Percentiles rank a stretch among this genome's conserved stretches.
These are phyloP conservation scores for Yamadazyma diospyri DNA, from an alignment of 1,139 yeast genomes.

Conservation along the genomic window DNA sequence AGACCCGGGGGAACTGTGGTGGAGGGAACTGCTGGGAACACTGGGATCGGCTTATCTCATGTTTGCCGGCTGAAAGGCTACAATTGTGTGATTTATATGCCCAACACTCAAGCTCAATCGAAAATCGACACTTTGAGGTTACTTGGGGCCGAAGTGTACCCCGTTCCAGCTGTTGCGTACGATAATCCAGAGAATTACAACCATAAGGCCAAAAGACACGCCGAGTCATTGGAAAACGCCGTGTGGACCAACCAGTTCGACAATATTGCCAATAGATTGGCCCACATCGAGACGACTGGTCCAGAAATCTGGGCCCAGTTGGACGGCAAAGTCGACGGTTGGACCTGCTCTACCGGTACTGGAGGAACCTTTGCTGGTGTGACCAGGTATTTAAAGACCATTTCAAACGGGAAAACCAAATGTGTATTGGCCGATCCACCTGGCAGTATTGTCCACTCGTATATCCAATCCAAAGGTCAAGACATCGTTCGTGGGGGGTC, in stretches of 20 bases:
- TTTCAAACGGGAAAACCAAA: slow-evolving; percentile 49
- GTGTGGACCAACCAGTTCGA: slow-evolving; percentile 94
- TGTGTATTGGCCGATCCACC: slow-evolving; percentile 88
- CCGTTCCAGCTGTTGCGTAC: slow-evolving; percentile 87
- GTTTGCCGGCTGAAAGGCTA: slow-evolving; percentile 82
- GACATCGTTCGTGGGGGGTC: slow-evolving; percentile 66
- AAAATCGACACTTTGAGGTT: slow-evolving; percentile 70
- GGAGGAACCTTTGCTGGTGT: slow-evolving; percentile 90
- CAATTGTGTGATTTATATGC: slow-evolving; percentile 84
- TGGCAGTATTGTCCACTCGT: slow-evolving; percentile 80
- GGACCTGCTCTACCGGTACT: slow-evolving; percentile 87
- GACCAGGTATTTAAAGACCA: slow-evolving; percentile 68
- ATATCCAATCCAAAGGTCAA: slow-evolving; percentile 64
- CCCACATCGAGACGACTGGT: slow-evolving; percentile 89
- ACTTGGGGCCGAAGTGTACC: slow-evolving; percentile 81
- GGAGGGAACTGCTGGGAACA: slow-evolving; percentile 60
- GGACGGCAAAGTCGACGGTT: slow-evolving; percentile 75
- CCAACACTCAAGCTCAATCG: slow-evolving; percentile 77
- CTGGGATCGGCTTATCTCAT: slow-evolving; percentile 90
- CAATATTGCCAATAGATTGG: slow-evolving; percentile 80
- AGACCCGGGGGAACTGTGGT: slow-evolving; percentile 61
- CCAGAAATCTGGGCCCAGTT: slow-evolving; percentile 91
- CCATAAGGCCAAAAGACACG: slow-evolving; percentile 82
- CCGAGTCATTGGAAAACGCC: slow-evolving; percentile 68
- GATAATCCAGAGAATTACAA: slow-evolving; percentile 80